Percentiles rank a stretch among this genome's conserved stretches.
These are phyloP conservation scores for Aurantiochytrium sp. DNA, from an alignment of 108 stramenopile genomes.

Conservation along the genomic window DNA sequence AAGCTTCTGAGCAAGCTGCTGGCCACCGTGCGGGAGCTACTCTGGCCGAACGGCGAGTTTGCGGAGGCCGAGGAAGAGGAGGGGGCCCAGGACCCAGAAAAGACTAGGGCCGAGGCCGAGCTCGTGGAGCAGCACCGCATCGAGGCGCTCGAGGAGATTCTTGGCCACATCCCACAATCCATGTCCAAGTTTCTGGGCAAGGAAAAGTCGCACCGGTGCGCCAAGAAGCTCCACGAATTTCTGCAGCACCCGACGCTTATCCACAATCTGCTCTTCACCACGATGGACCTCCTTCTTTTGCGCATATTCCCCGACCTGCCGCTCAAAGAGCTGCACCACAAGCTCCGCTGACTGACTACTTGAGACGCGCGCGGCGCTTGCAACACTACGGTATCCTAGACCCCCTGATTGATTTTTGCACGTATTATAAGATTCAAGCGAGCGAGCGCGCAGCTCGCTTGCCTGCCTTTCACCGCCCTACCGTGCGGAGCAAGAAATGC, in stretches of 20 bases:
- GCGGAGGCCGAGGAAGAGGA: background rate
- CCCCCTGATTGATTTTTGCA: too few species aligned
- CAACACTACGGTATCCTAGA: too few species aligned
- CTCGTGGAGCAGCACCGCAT: background rate
- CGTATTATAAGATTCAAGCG: too few species aligned
- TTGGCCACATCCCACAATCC: background rate
- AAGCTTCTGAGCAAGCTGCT: background rate
- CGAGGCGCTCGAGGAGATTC: background rate
- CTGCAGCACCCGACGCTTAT: constrained; percentile 17
- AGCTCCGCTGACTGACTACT: background rate
- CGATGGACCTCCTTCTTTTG: constrained; percentile 12
- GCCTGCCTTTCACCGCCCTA: too few species aligned
- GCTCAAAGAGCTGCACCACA: background rate
- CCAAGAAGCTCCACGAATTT: background rate
- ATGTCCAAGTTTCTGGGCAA: constrained; percentile 27
- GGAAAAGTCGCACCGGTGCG: background rate
- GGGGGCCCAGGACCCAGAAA: background rate
- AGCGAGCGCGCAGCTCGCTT: too few species aligned
- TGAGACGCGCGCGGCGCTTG: too few species aligned
- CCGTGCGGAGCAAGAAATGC: too few species aligned
- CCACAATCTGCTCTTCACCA: constrained; percentile 8
- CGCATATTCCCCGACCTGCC: constrained; percentile 15
- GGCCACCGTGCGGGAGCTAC: background rate
- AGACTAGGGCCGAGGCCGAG: background rate
- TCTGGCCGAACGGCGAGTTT: constrained; percentile 1